phyloP scores from a whole-genome alignment of 805 yeast genomes.

The Teunomyces cretensis region DNA sequence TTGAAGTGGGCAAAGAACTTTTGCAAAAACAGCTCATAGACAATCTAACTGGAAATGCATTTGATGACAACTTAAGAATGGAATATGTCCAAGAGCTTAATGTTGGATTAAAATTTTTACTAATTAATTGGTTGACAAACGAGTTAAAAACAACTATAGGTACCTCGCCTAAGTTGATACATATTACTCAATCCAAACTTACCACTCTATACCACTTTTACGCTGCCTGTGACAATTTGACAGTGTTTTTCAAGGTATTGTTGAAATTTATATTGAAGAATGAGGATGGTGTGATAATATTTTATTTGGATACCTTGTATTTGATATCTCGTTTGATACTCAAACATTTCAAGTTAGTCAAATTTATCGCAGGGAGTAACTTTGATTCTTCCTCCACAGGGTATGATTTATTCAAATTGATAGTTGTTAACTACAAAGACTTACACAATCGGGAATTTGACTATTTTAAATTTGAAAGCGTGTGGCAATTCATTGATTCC shows the following conservation, averaged over 20 bases:
- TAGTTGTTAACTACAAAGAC: slow-evolving; percentile 35
- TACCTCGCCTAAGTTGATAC: slow-evolving; percentile 35
- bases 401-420: slow-evolving; percentile 35
- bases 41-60: slow-evolving; percentile 18
- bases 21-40: slow-evolving; percentile 34
- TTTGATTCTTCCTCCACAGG: slow-evolving; percentile 28
- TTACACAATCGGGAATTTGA: slow-evolving; percentile 33
- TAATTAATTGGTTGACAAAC: slow-evolving; percentile 49
- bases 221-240: slow-evolving; percentile 37
- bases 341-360: slow-evolving; percentile 33
- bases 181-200: slow-evolving; percentile 30
- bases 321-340: slow-evolving; percentile 31
- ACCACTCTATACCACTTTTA: slow-evolving; percentile 34
- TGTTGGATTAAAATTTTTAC: slow-evolving; percentile 44
- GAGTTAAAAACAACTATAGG: slow-evolving; percentile 37
- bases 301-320: slow-evolving; percentile 42
- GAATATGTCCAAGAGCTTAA: slow-evolving; percentile 21
- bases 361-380: slow-evolving; percentile 29
- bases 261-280: slow-evolving; percentile 34
- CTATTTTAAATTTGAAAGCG: slow-evolving; percentile 26
- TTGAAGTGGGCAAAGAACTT: slow-evolving; percentile 37
- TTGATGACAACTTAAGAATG: slow-evolving; percentile 12
- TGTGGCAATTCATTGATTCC: slow-evolving; percentile 37
- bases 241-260: slow-evolving; percentile 40
- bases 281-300: slow-evolving; percentile 40